Evolutionary conservation across 2,329 filamentous ascomycete genomes (phyloP).

Genomic region (Colletotrichum sp.): DNA sequence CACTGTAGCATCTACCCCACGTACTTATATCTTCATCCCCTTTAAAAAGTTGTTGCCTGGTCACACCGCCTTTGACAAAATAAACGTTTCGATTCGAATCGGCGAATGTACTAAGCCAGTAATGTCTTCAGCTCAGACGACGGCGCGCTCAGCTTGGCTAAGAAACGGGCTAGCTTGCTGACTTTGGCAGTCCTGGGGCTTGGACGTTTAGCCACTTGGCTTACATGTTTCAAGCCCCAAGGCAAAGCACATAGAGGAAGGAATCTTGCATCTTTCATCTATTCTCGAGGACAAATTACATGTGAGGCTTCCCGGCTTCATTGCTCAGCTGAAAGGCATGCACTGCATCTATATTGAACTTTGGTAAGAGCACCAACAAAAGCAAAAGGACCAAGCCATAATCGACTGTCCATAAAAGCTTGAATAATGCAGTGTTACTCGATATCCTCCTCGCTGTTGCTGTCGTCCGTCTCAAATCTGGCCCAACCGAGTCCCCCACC

Average conservation of each 20-base stretch:
- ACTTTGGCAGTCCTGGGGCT: not conserved
- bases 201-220: not conserved
- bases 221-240: not conserved
- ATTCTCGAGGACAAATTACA: not conserved
- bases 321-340: not conserved
- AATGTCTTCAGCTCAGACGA: not conserved
- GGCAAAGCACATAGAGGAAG: not conserved
- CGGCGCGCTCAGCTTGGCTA: not conserved
- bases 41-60: not conserved
- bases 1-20: not conserved
- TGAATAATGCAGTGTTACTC: not conserved
- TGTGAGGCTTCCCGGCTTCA: rapidly evolving
- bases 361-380: not conserved
- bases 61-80: not conserved
- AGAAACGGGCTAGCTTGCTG: not conserved
- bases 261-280: not conserved
- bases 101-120: not conserved
- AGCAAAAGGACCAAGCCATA: not conserved
- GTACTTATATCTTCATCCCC: not conserved
- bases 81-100: not conserved
- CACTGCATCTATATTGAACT: rapidly evolving
- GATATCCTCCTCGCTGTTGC: not conserved
- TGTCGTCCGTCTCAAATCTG: too few relatives aligned
- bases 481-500: not conserved
- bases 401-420: not conserved